Evolutionary conservation across 148 eudicot species (phyloP).

Genomic region (Fagopyrum esculentum): DNA sequence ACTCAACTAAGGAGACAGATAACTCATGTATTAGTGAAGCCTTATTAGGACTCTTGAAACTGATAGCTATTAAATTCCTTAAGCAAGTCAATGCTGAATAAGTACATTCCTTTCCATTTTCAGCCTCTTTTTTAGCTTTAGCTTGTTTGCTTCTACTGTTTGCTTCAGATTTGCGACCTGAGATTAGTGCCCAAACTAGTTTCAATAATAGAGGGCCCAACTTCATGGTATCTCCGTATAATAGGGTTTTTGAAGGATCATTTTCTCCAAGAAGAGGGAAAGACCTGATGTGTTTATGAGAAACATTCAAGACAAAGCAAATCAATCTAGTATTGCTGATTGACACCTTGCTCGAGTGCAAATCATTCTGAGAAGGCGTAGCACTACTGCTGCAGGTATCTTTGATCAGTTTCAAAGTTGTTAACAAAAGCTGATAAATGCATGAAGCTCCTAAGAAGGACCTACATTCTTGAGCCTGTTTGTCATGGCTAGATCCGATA

Average conservation of each 20-base stretch:
- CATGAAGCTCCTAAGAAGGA: conserved; percentile 43
- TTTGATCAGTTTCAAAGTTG: conserved; percentile 21
- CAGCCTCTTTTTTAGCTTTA: conserved; percentile 33
- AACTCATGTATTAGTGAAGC: conserved; percentile 27
- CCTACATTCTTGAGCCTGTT: conserved; percentile 23
- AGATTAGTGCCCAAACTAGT: conserved; percentile 29
- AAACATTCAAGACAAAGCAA: conserved; percentile 32
- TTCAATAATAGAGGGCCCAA: conserved; percentile 41
- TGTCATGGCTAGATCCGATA: conserved; percentile 16
- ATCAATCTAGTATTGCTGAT: conserved; percentile 19
- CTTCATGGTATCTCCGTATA: conserved; percentile 40
- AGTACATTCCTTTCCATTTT: conserved; percentile 32
- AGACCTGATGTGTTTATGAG: conserved; percentile 29
- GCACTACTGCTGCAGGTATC: conserved; percentile 16
- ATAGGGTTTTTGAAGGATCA: conserved; percentile 34
- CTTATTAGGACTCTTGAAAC: conserved; percentile 24
- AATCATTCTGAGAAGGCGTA: conserved; percentile 32
- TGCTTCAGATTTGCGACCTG: conserved; percentile 19
- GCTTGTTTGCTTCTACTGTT: conserved; percentile 28
- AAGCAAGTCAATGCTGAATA: conserved; percentile 36
- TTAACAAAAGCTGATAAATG: conserved; percentile 34
- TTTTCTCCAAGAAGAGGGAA: conserved; percentile 24
- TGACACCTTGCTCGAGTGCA: conserved; percentile 21
- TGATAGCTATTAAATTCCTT: conserved; percentile 32
- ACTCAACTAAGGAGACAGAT: conserved; percentile 23